Evolutionary conservation across 768 basidiomycete species (phyloP), one percentile per base, ranked within the genome.

Genomic region (Cubamyces sp.): DNA sequence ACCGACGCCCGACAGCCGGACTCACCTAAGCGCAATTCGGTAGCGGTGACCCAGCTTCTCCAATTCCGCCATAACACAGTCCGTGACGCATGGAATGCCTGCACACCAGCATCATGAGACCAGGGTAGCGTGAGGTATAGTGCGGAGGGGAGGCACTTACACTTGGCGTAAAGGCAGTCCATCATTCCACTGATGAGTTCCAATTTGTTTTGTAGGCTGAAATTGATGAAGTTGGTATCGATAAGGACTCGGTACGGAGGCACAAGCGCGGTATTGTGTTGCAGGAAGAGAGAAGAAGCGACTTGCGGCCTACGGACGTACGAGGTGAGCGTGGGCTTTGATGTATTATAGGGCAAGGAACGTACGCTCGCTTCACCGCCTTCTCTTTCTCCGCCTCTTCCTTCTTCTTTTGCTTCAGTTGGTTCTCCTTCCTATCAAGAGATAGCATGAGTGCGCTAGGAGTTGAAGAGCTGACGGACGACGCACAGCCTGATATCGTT

Each of bases 181-280:
- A 99, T 98, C 97, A 99, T 98, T n/a, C 92, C 95, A 69, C 89
- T 87, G 21, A 98, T 81, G 57, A 98, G 83, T 74, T 99, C 97
- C 66, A 99, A 78, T 75, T 98, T 97, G 76, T 98, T 99, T 78
- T 99, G 97, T 51, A 99, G 82, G 67, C 90, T 93, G 74, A 98
- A 96, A 73, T 98, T 98, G 82, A 99, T 99, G 69, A 99, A 98
- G 74, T 99, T 99, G 73, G 97, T 99, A 76, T 99, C 97, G 62
- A 99, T 94, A 41, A 99, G 85, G 26, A 99, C 93, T 19, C 96
- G 87, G 73, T 98, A 99, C 3, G 97, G 97, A 0, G 97, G 97
- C 0, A 93, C 96, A 49, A 99, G 90, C 19, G 97, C 90, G 21
- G 91, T 88, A 74, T 99, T 98, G 74, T 98, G 97, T 4, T 91